Evolutionary conservation across 2,329 filamentous ascomycete species (phyloP), one percentile per base, ranked within the genome.

Genomic region (Colletotrichum coccodes): DNA sequence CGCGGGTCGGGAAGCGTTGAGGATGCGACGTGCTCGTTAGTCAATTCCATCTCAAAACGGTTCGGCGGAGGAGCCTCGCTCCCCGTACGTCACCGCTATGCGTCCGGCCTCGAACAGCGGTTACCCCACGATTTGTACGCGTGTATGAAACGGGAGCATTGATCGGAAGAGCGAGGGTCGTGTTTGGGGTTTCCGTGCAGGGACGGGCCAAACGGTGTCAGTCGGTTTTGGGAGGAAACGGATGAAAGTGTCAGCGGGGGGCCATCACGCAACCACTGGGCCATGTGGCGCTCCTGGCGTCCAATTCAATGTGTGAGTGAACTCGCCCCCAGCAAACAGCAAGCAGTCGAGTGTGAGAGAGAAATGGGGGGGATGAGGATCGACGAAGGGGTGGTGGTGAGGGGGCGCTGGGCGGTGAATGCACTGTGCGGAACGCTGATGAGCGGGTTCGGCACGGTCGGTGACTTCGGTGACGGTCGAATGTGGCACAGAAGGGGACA

Each of bases 61-160:
- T 16, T 16, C 18, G 42, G n/a, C 5, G 34, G 30, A 46, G n/a
- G 36, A 59, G 56, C 30, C 46, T 36, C 47, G 36, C 21, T 38
- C 47, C 32, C 40, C 14, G 53, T 34, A 68, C 61, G 65, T 60
- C 65, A 68, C 36, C 34, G 40, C 44, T 23, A 60, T 60, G 53
- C 52, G 42, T 18, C 9, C 21, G 61, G 8, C 14, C 9, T 21
- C 3, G 34, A 38, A 47, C 49, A 59, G 49, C 65, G 32, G 38
- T 53, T 42, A 44, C 54, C 40, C 61, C 47, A 56, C 49, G 49
- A 65, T 21, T 30, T 54, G 26, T 32, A 44, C 32, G 61, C 40
- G 66, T 28, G 47, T 28, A 46, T 68, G 66, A 68, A 68, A 68
- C 66, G 56, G 47, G 54, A 68, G 66, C 66, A 68, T 68, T 68